Evolutionary conservation across 2,329 filamentous ascomycete species (phyloP), one percentile per base, ranked within the genome.

Genomic region (Aspergillus terreus): DNA sequence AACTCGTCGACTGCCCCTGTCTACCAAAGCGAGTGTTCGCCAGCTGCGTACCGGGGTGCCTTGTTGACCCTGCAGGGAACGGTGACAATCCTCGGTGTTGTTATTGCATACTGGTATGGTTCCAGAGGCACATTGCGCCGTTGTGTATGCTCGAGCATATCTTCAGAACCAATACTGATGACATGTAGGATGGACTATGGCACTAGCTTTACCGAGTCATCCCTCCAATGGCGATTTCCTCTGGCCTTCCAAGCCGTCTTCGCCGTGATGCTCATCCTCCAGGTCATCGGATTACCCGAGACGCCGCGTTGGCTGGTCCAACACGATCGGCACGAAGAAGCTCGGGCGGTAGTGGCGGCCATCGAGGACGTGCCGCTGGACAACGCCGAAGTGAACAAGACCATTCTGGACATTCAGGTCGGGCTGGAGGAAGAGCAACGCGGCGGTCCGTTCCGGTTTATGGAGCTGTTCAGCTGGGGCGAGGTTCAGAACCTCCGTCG

Each of bases 181-280:
- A 3, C 10, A 10, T 19, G 6, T 3, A 61, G 71, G 68, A 66
- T 75, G 32, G 73, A 74, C 46, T 68, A 73, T 35, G 73, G 69
- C 9, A 72, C 72, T 48, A 71, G 67, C 6, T 75, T 73, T 51
- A 68, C 66, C 2, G 65, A 66, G 4, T 63, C 64, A 17, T 66
- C 67, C 15, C 56, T 66, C 19, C 58, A 65, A 47, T 69, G 65
- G 65, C 57, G 63, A 12, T 61, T 66, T 4, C 65, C 66, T 0
- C 61, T 69, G 15, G 62, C 63, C 17, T 62, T 67, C 46, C 65
- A 71, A 48, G 51, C 58, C 23, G 17, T 64, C 40, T 64, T 64
- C 38, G 62, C 62, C 11, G 19, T 64, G 25, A 57, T 54, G 30
- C 61, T 67, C 19, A 44, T 69, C n/a, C 48, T 60, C 3, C 60